Evolutionary conservation across 106 monocot species (phyloP), one percentile per base, ranked within the genome.

Genomic region (Posidonia australis): DNA sequence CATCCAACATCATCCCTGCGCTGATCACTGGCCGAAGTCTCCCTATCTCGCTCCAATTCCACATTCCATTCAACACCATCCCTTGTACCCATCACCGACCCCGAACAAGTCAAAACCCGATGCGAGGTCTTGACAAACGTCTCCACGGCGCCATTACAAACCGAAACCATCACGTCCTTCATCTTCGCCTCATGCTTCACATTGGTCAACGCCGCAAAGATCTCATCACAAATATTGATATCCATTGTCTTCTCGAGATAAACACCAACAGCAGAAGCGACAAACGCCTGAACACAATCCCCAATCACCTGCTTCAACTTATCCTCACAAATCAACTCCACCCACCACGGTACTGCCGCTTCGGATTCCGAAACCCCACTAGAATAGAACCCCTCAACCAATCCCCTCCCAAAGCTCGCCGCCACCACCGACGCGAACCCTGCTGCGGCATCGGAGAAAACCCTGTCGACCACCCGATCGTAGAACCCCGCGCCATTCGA

Each of bases 121-220:
- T 89, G 89, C 6, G 83, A 86, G 22, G 93, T 86, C 67, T 60
- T 89, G 24, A 94, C 80, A 19, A 94, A 75, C 28, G 93, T 89
- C 51, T 89, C 89, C 1, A 94, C 79, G 0, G 89, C 86, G 17
- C 84, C 79, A 26, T 84, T 94, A 54, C 81, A 89, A 0, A 89
- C 70, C 0, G 79, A 74, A 30, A 89, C 74, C 19, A 94, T 49
- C 6, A 86, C 57, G 42, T 89, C 86, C 80, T 86, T 89, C 75
- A 84, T 65, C 71, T 86, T 81, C 5, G 72, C 46, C 29, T 84
- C 84, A 57, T 94, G 81, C 53, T 74, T 86, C 1, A 86, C 77
- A 54, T 94, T 83, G 16, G 89, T 82, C 29, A 94, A 72, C 10
- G 82, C 86, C 17, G 81, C 54, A 55, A 94, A 84, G 19, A 94